phyloP scores from a whole-genome alignment of 202 grass and related monocot species.

The Eragrostis tef region DNA sequence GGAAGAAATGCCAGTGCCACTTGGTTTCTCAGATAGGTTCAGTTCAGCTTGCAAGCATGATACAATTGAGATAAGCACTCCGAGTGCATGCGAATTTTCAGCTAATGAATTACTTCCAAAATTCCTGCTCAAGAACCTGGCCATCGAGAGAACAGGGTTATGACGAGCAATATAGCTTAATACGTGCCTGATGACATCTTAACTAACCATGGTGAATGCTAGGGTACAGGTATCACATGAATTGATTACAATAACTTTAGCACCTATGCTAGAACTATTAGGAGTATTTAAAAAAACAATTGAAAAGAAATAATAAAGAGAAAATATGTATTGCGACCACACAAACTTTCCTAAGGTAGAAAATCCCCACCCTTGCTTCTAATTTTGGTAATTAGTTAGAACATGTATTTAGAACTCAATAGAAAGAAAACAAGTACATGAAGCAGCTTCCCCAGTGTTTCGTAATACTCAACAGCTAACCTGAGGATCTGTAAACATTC shows the following conservation, averaged over 20 bases:
- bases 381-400: neutral
- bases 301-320: neutral
- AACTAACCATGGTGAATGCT: conserved; percentile 15
- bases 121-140: conserved; percentile 66
- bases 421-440: conserved; percentile 22
- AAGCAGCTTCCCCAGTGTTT: conserved; percentile 8
- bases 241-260: conserved; percentile 22
- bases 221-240: neutral
- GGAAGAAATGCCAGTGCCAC: conserved; percentile 46
- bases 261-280: conserved; percentile 14
- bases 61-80: conserved; percentile 64
- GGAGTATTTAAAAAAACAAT: neutral
- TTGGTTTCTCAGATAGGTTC: conserved; percentile 57
- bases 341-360: neutral
- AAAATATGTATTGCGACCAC: neutral
- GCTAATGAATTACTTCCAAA: conserved; percentile 60
- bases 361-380: neutral
- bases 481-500: conserved; percentile 79
- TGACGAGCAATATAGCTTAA: conserved; percentile 40
- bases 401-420: conserved; percentile 1
- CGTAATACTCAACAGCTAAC: conserved; percentile 55
- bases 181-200: conserved; percentile 22
- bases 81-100: conserved; percentile 59
- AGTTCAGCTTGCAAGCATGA: conserved; percentile 76
- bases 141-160: conserved; percentile 27